Conservation (phyloP, 768 basidiomycete species). For the Suillus fuscotomentosus region DNA sequence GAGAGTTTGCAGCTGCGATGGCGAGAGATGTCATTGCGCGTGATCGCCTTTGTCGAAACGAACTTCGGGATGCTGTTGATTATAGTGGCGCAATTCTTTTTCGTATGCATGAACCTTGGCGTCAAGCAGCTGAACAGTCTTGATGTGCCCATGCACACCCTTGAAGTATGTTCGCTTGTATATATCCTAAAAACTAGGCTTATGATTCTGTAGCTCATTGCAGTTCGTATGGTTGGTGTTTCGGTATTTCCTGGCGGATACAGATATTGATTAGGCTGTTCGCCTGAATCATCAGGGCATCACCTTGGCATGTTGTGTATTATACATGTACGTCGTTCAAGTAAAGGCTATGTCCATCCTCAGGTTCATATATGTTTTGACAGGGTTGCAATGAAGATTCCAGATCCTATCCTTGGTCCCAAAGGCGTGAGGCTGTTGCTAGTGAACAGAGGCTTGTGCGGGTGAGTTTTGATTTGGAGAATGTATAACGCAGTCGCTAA, state of each 20-base stretch:
- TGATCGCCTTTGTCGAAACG: constrained; percentile 14
- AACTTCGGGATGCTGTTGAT: constrained; percentile 66
- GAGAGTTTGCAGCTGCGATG: background rate
- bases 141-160: constrained; percentile 55
- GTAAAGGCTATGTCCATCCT: background rate
- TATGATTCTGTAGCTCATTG: constrained; percentile 40
- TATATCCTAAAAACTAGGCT: background rate
- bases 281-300: constrained; percentile 36
- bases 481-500: background rate
- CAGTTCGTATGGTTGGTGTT: constrained; percentile 54
- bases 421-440: constrained; percentile 62
- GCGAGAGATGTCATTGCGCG: background rate
- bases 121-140: constrained; percentile 63
- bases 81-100: constrained; percentile 54
- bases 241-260: background rate
- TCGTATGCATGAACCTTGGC: constrained; percentile 57
- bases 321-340: constrained; percentile 43
- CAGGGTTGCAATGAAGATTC: constrained; percentile 41
- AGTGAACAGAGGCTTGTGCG: constrained; percentile 58
- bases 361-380: background rate
- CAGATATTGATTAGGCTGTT: background rate
- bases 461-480: constrained; percentile 41
- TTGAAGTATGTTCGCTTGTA: constrained; percentile 42
- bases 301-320: constrained; percentile 50
- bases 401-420: constrained; percentile 67